Conservation (phyloP, 306 rosid genomes). For the Sindora glabra region DNA sequence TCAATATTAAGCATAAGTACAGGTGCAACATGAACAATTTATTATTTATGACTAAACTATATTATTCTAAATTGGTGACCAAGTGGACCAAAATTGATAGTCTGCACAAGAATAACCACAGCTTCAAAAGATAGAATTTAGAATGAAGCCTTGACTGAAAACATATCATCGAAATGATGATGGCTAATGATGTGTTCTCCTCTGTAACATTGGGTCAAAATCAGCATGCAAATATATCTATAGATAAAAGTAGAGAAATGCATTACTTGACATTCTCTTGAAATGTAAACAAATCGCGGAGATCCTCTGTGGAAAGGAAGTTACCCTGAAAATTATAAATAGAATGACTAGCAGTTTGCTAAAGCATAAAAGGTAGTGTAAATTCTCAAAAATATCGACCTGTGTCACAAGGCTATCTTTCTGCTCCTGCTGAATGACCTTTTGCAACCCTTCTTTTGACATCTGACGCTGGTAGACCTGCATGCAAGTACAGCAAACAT, state of each 20-base stretch:
- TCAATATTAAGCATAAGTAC: background rate
- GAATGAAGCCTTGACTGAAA: background rate
- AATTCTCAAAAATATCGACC: constrained; percentile 32
- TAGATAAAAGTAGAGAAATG: background rate
- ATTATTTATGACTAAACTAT: background rate
- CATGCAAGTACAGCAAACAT: background rate
- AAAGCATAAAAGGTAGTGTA: constrained; percentile 15
- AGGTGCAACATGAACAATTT: background rate
- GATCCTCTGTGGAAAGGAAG: constrained; percentile 77
- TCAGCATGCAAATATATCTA: background rate
- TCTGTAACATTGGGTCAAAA: background rate
- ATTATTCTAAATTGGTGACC: background rate
- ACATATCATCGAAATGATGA: background rate
- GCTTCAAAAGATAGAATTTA: background rate
- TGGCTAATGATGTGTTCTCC: background rate
- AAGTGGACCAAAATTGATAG: background rate
- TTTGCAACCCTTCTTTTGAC: constrained; percentile 98
- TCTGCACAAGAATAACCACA: background rate
- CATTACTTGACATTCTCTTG: constrained; percentile 65
- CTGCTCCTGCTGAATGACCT: constrained; percentile 87
- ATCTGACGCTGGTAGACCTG: constrained; percentile 98
- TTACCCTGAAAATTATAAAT: constrained; percentile 47
- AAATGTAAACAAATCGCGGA: constrained; percentile 83
- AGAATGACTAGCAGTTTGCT: constrained; percentile 4
- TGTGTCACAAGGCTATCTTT: constrained; percentile 44